A percentile compares a stretch with the other conserved stretches of the same genome.
Evolutionary conservation across 2,329 filamentous ascomycete genomes (phyloP).

Genomic region (Aureobasidium sp.): DNA sequence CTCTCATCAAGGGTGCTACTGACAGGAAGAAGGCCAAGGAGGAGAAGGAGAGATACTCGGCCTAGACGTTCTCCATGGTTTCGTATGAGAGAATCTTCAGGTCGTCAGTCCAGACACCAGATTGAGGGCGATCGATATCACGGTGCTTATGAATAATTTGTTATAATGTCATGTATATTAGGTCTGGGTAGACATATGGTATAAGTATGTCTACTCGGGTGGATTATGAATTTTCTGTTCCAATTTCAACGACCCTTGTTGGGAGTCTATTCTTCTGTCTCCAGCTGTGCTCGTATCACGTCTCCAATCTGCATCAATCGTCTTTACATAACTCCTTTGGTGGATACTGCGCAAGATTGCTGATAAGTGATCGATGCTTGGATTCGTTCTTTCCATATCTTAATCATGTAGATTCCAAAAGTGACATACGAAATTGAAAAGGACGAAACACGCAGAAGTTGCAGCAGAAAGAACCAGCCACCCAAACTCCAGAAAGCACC

Average conservation of each 20-base stretch:
- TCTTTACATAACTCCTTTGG: too few species aligned
- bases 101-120: not conserved
- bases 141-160: not conserved
- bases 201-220: not conserved
- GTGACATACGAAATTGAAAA: too few species aligned
- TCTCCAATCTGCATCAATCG: too few species aligned
- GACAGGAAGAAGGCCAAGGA: constrained; percentile 25
- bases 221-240: not conserved
- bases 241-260: too few species aligned
- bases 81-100: not conserved
- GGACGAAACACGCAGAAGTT: too few species aligned
- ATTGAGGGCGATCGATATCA: not conserved
- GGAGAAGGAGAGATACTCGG: constrained; percentile 18
- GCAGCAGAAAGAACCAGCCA: too few species aligned
- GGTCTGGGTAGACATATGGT: not conserved
- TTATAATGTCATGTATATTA: not conserved
- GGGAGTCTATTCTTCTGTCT: too few species aligned
- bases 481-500: not conserved
- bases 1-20: constrained; percentile 36
- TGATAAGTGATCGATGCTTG: too few species aligned
- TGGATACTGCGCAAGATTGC: too few species aligned
- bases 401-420: too few species aligned
- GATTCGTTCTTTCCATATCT: too few species aligned
- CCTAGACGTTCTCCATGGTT: not conserved
- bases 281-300: too few species aligned